These are phyloP conservation scores for Coprinopsis cinerea DNA, from an alignment of 768 basidiomycete species.

Conservation along the genomic window DNA sequence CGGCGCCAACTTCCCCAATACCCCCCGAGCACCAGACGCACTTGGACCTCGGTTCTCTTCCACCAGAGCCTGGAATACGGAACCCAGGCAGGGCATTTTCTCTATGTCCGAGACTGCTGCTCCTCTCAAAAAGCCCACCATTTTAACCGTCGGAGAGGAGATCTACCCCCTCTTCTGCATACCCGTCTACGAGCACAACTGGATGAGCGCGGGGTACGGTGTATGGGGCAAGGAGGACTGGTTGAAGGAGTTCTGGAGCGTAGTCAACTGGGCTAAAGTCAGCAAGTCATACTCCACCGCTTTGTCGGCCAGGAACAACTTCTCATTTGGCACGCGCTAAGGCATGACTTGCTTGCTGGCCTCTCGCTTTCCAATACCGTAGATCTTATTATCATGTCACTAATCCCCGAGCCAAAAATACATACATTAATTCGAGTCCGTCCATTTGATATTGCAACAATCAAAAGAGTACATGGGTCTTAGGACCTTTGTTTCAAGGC, in stretches of 20 bases:
- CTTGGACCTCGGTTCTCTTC: conserved; percentile 21
- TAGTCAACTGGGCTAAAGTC: conserved; percentile 72
- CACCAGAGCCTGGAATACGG: conserved; percentile 9
- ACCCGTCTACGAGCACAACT: conserved; percentile 79
- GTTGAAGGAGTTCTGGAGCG: conserved; percentile 77
- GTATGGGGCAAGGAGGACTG: conserved; percentile 90
- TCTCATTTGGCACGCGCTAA: not conserved
- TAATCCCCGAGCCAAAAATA: not conserved
- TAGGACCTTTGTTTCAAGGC: conserved; percentile 51
- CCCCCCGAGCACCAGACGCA: conserved; percentile 23
- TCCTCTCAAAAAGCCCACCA: too few relatives aligned
- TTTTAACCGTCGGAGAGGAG: conserved; percentile 40
- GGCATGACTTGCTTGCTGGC: too few relatives aligned
- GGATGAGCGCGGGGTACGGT: conserved; percentile 80
- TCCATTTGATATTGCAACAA: too few relatives aligned
- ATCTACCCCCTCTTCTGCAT: conserved; percentile 75
- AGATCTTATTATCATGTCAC: not conserved
- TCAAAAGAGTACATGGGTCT: conserved; percentile 4
- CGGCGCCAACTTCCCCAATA: conserved; percentile 26
- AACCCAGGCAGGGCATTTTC: too few relatives aligned
- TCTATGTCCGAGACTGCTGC: too few relatives aligned
- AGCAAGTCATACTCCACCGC: conserved; percentile 28
- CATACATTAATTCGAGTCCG: too few relatives aligned
- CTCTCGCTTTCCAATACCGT: too few relatives aligned
- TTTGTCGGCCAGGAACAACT: not conserved